Base-by-base conservation (phyloP, 306 rosid species). In the Rubus parviflorus region DNA sequence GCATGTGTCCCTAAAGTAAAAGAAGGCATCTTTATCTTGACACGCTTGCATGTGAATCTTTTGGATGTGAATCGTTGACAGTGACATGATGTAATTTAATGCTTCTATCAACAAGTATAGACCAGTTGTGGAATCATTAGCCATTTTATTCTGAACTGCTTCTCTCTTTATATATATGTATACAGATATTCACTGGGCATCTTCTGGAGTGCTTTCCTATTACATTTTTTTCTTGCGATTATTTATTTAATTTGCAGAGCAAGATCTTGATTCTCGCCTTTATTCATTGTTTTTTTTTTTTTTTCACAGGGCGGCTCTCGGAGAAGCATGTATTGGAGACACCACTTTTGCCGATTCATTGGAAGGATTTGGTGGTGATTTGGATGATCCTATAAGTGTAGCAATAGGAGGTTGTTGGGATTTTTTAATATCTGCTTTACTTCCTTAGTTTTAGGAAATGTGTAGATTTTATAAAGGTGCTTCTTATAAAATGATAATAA, bases 321-420 rank as follows among this genome's bases (percentile, higher is more conserved):
- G 92, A 77, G 99, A 95, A 85, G 92, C 88, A 79, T 83, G 85
- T 80, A 87, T 82, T 71, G 99, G 99, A 61, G 97, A 92, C 76
- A 72, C 82, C 57, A 77, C 84, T 76, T 92, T 92, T 81, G 96
- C 99, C 66, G 97, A 95, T 61, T 88, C 94, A 20, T 81, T 95
- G 79, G 97, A 90, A 92, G 77, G 60, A 76, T 95, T 95, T 86
- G 97, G 96, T 38, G 97, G 94, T 67, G 97, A 97, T 73, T 87
- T 74, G 52, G 99, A 95, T 68, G 99, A 95, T 86, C 99, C 97
- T 80, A 86, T 95, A 62, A 92, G 99, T 41, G 90, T 89, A 80
- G 91, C 99, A 35, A 84, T 95, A 54, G 99, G 99, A 95, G 99
- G 99, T 94, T 86, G 87, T 85, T 78, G 70, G 70, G 49, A 71